phyloP scores from a whole-genome alignment of 2,329 filamentous ascomycete species.

The Arthrobotrys sphaeroides region DNA sequence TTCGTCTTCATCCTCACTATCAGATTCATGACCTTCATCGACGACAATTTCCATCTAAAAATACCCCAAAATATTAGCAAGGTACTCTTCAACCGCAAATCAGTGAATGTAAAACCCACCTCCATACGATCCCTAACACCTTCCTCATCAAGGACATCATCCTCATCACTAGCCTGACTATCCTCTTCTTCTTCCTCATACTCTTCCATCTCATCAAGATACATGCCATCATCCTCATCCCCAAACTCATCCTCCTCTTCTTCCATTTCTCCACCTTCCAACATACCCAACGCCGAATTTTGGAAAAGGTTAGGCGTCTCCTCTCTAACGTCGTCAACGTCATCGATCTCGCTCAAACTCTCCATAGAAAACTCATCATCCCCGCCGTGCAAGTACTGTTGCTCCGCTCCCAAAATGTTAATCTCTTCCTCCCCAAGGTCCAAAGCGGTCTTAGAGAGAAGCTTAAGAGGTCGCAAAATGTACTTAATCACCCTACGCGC shows the following conservation, averaged over 20 bases:
- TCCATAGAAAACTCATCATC: conserved; percentile 87
- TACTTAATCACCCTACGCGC: conserved; percentile 96
- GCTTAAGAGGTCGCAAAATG: conserved; percentile 87
- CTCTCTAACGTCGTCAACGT: conserved; percentile 71
- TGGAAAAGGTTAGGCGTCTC: conserved; percentile 97
- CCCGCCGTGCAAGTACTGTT: background rate
- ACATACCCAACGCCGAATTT: conserved; percentile 93
- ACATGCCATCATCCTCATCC: conserved; percentile 87
- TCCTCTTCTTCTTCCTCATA: conserved; percentile 93
- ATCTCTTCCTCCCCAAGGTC: conserved; percentile 74
- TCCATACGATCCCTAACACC: conserved; percentile 56
- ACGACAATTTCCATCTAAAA: conserved; percentile 78
- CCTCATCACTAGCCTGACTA: conserved; percentile 81
- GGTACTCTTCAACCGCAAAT: background rate
- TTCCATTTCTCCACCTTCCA: conserved; percentile 84
- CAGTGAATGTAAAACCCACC: conserved; percentile 56
- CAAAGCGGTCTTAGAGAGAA: conserved; percentile 86
- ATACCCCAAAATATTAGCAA: conserved; percentile 4
- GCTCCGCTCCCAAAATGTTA: conserved; percentile 63
- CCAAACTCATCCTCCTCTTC: conserved; percentile 74
- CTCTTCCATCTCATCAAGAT: conserved; percentile 77
- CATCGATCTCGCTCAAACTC: conserved; percentile 83
- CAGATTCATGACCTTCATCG: conserved; percentile 73
- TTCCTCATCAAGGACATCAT: conserved; percentile 68
- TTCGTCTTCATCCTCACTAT: conserved; percentile 71